Base-by-base conservation (phyloP, 768 basidiomycete species). In the Suillus subaureus region DNA sequence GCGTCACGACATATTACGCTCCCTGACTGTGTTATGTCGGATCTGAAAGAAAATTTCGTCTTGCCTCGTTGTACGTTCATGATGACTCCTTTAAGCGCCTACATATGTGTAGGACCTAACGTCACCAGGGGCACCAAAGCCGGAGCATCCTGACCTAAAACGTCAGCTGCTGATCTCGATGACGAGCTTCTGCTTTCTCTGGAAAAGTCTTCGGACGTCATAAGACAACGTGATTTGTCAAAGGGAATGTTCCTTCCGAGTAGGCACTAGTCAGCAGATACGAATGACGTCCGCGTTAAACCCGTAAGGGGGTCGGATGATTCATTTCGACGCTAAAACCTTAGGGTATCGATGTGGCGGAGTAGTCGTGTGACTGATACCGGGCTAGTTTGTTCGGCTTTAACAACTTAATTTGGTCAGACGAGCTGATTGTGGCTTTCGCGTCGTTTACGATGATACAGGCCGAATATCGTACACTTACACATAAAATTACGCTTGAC, bases 311-410 rank as follows among this genome's bases (percentile, higher is more conserved):
- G 49, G 21, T 23, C 13, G 49, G 49, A 49, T 26, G 6, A 6
- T 49, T 49, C 23, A 49, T 49, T 23, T 49, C 51, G 51, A 52
- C 16, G 51, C 51, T 52, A 52, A 52, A 52, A 52, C 51, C 28
- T 28, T 51, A 33, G 33, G 33, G 33, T 33, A 33, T 33, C 33
- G 33, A 33, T 33, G 33, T 33, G 33, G 33, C 33, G 7, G 37
- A 35, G 35, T 35, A 35, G 39, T n/a, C 45, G 45, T 47, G 45
- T 47, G 45, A 47, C 11, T n/a, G 40, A 43, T 43, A 6, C 33
- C 5, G 33, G 6, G 7, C 18, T 21, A 23, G 47, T 23, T 6
- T 33, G 33, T 33, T 33, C 33, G 33, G 33, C 6, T 33, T 33
- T 33, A 5, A 33, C 33, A 6, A 33, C 33, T 33, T 33, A 6